A percentile compares a stretch with the other conserved stretches of the same genome.
Evolutionary conservation across 495 filamentous ascomycete genomes (phyloP).

Genomic region (Penicillium tannophilum): DNA sequence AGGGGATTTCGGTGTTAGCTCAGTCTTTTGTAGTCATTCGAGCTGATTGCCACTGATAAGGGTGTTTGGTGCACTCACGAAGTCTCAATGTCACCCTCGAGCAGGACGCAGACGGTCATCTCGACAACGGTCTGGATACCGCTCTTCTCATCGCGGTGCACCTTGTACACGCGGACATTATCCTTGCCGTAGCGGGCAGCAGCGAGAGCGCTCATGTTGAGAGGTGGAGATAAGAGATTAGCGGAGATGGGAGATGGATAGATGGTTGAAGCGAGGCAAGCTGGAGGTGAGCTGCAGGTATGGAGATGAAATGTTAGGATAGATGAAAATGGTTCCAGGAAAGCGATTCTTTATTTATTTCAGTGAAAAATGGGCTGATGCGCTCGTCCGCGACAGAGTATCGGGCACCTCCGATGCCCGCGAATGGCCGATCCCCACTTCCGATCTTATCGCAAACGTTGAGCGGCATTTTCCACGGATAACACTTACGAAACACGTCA

Average conservation of each 20-base stretch:
- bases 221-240: slow-evolving; percentile 6
- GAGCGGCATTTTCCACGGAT: background rate
- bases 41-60: slow-evolving; percentile 7
- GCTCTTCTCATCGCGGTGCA: slow-evolving; percentile 74
- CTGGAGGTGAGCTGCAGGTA: background rate
- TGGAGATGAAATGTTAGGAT: background rate
- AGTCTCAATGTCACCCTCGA: slow-evolving; percentile 87
- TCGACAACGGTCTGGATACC: slow-evolving; percentile 84
- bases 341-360: slow-evolving; percentile 19
- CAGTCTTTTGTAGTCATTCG: background rate
- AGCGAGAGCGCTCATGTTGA: slow-evolving; percentile 52
- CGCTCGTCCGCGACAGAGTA: slow-evolving; percentile 15
- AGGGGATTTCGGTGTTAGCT: slow-evolving; percentile 4
- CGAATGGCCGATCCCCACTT: slow-evolving; percentile 36
- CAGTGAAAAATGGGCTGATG: slow-evolving; percentile 22
- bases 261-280: slow-evolving; percentile 7
- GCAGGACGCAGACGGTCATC: slow-evolving; percentile 88
- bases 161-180: slow-evolving; percentile 97
- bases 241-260: slow-evolving; percentile 3
- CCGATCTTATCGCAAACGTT: slow-evolving; percentile 11
- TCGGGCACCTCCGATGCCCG: slow-evolving; percentile 53
- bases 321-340: background rate
- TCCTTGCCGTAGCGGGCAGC: slow-evolving; percentile 92
- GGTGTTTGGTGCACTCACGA: slow-evolving; percentile 58
- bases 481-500: background rate